Evolutionary conservation across 495 filamentous ascomycete species (phyloP).

Genomic region (Aspergillus homomorphus): DNA sequence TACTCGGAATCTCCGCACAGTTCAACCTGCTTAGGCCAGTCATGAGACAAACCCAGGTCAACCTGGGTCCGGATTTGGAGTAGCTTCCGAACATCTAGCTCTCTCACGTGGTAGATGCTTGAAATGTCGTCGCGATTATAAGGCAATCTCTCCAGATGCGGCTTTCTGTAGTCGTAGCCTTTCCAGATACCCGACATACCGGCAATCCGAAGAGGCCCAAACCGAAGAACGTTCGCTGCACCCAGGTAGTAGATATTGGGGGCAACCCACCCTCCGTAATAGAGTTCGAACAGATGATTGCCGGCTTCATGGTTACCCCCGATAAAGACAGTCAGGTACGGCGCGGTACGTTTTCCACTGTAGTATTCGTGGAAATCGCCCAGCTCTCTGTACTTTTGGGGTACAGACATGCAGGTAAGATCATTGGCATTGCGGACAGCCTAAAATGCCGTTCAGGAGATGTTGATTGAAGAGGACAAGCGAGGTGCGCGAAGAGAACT

Average conservation of each 20-base stretch:
- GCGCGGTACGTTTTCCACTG: conserved; percentile 68
- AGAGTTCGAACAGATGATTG: conserved; percentile 82
- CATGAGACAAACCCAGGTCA: conserved; percentile 88
- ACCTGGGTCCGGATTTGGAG: conserved; percentile 79
- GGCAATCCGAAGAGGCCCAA: conserved; percentile 83
- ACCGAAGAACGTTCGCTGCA: conserved; percentile 79
- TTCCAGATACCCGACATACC: conserved; percentile 94
- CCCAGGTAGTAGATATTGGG: conserved; percentile 97
- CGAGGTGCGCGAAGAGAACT: conserved; percentile 3
- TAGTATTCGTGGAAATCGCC: conserved; percentile 95
- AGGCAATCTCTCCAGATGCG: conserved; percentile 83
- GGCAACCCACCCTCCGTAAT: conserved; percentile 95
- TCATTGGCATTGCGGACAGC: conserved; percentile 85
- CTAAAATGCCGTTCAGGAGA: conserved; percentile 39
- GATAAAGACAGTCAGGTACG: conserved; percentile 86
- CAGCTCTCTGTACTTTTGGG: conserved; percentile 74
- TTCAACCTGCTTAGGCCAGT: conserved; percentile 87
- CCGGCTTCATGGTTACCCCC: conserved; percentile 94
- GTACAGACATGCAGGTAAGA: conserved; percentile 81
- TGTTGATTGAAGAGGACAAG: not conserved
- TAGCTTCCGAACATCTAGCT: conserved; percentile 87
- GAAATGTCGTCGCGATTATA: conserved; percentile 70
- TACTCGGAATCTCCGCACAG: conserved; percentile 59
- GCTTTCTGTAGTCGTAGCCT: conserved; percentile 72
- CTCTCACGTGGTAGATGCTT: conserved; percentile 81